Conservation (phyloP, 306 rosid genomes). For the Luffa acutangula region DNA sequence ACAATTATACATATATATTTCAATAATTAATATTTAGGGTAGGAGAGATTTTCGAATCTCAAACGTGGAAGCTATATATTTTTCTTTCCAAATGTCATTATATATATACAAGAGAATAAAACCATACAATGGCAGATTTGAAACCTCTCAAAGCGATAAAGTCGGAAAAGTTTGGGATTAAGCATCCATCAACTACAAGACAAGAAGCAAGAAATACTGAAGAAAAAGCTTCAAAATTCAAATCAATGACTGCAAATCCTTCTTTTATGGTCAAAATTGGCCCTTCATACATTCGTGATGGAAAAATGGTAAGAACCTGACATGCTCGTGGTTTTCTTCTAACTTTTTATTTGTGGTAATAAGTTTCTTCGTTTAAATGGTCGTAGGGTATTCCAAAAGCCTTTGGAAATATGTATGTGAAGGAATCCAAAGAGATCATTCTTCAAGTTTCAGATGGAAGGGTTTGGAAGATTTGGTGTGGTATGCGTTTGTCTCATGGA, state of each 20-base stretch:
- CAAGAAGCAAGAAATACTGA: not conserved
- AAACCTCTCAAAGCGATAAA: not conserved
- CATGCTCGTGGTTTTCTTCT: too few relatives aligned
- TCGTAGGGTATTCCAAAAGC: not conserved
- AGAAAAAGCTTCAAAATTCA: not conserved
- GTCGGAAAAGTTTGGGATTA: not conserved
- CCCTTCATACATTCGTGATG: not conserved
- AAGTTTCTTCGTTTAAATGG: not conserved
- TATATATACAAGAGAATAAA: too few relatives aligned
- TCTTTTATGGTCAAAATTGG: conserved; percentile 8
- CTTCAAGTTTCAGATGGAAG: conserved; percentile 5
- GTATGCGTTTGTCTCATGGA: not conserved
- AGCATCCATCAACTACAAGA: not conserved
- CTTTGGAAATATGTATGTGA: not conserved
- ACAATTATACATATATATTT: too few relatives aligned
- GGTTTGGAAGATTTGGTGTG: not conserved
- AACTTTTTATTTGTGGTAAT: too few relatives aligned
- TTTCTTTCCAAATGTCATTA: too few relatives aligned
- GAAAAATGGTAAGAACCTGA: not conserved
- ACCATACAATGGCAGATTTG: not conserved
- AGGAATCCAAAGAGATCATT: not conserved
- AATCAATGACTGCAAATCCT: not conserved
- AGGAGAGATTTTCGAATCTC: too few relatives aligned
- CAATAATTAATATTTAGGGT: too few relatives aligned
- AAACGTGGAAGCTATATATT: too few relatives aligned